A percentile compares a stretch with the other conserved stretches of the same genome.
Conservation (phyloP, 2,329 filamentous ascomycete genomes). For the Orbilia blumenaviensis region DNA sequence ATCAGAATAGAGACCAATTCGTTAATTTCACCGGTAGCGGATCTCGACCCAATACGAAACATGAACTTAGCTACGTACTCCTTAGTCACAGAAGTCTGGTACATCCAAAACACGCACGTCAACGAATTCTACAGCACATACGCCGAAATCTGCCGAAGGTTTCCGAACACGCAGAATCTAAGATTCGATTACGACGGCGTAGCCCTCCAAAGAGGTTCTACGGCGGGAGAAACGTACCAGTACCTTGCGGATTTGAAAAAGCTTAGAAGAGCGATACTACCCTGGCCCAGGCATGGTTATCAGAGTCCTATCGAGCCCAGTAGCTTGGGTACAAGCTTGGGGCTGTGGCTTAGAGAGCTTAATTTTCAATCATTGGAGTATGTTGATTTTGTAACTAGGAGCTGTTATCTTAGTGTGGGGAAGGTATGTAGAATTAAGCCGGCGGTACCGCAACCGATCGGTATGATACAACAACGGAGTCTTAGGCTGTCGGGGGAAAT, state of each 20-base stretch:
- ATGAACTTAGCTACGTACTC: neutral
- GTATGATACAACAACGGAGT: neutral
- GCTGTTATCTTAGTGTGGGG: neutral
- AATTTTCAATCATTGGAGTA: neutral
- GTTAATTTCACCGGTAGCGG: neutral
- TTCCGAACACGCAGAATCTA: neutral
- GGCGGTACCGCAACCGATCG: neutral
- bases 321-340: neutral
- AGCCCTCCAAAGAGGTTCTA: neutral
- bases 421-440: neutral
- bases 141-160: neutral
- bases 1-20: neutral
- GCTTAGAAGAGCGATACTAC: neutral
- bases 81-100: neutral
- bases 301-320: neutral
- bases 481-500: neutral
- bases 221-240: neutral
- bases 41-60: neutral
- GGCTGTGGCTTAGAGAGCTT: neutral
- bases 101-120: neutral
- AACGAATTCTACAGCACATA: neutral
- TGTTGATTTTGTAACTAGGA: neutral
- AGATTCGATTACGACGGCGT: neutral
- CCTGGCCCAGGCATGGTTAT: neutral
- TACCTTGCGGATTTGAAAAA: neutral